Conservation (phyloP, 441 rosid species). For the Arabidopsis hybrid region DNA sequence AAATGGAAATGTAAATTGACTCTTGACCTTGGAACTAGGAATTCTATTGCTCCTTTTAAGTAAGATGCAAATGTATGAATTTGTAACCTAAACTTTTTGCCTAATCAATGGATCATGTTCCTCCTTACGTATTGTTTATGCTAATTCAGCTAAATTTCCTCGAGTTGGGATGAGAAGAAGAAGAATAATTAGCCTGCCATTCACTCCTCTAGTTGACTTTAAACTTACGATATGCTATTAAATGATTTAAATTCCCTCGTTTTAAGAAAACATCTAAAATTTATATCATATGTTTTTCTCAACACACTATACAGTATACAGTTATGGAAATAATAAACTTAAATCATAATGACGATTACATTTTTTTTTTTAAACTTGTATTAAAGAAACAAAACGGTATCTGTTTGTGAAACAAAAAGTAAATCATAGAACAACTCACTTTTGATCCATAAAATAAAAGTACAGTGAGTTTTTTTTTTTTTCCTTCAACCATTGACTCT, state of each 20-base stretch:
- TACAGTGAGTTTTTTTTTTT: too few species aligned
- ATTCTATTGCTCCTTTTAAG: slow-evolving; percentile 17
- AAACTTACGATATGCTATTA: background rate
- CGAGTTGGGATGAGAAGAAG: too few species aligned
- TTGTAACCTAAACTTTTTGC: slow-evolving; percentile 23
- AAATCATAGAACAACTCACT: too few species aligned
- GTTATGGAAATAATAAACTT: background rate
- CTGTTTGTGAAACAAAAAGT: too few species aligned
- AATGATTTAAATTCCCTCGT: background rate
- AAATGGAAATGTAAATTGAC: background rate
- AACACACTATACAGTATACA: too few species aligned
- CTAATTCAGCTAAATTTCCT: too few species aligned
- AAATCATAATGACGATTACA: background rate
- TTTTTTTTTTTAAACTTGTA: too few species aligned
- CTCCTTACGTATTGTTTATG: background rate
- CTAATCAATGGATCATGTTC: slow-evolving; percentile 33
- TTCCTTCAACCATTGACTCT: background rate
- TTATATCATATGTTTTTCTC: too few species aligned
- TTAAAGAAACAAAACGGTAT: too few species aligned
- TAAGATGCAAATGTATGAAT: slow-evolving; percentile 7
- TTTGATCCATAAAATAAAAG: too few species aligned
- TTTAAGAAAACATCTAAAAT: background rate
- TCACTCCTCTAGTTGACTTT: background rate
- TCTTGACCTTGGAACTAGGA: slow-evolving; percentile 29
- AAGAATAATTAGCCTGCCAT: too few species aligned